Conservation (phyloP, 176 grass and related monocot genomes). For the Carex parvula region DNA sequence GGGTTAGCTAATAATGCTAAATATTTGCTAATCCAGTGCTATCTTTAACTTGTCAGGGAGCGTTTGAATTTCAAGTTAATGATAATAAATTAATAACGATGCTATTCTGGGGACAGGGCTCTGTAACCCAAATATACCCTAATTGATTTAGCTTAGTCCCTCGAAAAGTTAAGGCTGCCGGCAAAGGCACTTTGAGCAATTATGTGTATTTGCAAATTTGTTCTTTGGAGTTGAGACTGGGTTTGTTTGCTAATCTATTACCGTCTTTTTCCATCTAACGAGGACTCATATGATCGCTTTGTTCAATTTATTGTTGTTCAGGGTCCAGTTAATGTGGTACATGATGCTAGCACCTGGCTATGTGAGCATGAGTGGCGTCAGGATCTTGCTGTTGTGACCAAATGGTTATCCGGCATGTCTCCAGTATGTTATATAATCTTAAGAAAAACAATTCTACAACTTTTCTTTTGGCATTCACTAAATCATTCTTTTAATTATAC, state of each 20-base stretch:
- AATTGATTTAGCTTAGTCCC: not conserved
- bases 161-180: not conserved
- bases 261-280: not conserved
- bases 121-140: not conserved
- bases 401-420: conserved; percentile 91
- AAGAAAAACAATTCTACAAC: not conserved
- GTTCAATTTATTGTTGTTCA: conserved; percentile 17
- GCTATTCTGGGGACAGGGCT: not conserved
- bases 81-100: not conserved
- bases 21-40: not conserved
- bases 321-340: conserved; percentile 90
- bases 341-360: conserved; percentile 73
- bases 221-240: not conserved
- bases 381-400: conserved; percentile 96
- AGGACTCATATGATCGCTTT: not conserved
- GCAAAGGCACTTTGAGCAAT: not conserved
- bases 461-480: conserved; percentile 17
- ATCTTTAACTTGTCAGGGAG: not conserved
- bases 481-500: conserved; percentile 43
- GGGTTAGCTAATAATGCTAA: not conserved
- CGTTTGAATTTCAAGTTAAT: not conserved
- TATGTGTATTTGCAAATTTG: not conserved
- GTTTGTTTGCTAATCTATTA: not conserved
- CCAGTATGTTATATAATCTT: conserved; percentile 37
- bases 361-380: conserved; percentile 97